Evolutionary conservation across 768 basidiomycete species (phyloP).

Genomic region (Lactifluus subvellereus): DNA sequence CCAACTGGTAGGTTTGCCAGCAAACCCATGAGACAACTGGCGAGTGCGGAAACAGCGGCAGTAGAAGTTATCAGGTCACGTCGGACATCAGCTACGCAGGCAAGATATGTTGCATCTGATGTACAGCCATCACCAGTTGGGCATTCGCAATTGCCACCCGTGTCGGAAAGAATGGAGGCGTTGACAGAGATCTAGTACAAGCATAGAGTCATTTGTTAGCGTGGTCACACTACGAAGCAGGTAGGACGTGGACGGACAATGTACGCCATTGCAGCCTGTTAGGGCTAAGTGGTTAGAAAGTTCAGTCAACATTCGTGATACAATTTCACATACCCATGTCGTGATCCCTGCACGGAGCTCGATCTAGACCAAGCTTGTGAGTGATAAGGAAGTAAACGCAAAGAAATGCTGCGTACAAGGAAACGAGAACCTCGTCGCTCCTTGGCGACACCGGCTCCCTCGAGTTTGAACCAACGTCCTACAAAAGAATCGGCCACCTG

Average conservation of each 20-base stretch:
- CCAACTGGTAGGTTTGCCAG: conserved; percentile 87
- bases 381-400: neutral
- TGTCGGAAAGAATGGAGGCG: conserved; percentile 66
- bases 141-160: conserved; percentile 81
- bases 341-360: conserved; percentile 76
- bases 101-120: conserved; percentile 45
- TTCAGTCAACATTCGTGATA: conserved; percentile 11
- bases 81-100: conserved; percentile 53
- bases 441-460: conserved; percentile 32
- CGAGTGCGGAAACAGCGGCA: conserved; percentile 66
- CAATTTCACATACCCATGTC: conserved; percentile 56
- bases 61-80: conserved; percentile 81
- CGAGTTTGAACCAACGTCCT: conserved; percentile 34
- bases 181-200: conserved; percentile 71
- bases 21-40: conserved; percentile 77
- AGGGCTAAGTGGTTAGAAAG: neutral
- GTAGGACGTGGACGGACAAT: conserved; percentile 41
- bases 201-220: neutral
- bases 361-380: conserved; percentile 39
- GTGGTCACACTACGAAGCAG: neutral
- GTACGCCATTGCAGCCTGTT: conserved; percentile 76
- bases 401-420: conserved; percentile 25
- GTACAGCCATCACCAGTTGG: conserved; percentile 50
- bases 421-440: conserved; percentile 34
- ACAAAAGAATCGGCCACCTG: conserved; percentile 32